Conservation (phyloP, 163 green algal species). For the Picocystis sp. region DNA sequence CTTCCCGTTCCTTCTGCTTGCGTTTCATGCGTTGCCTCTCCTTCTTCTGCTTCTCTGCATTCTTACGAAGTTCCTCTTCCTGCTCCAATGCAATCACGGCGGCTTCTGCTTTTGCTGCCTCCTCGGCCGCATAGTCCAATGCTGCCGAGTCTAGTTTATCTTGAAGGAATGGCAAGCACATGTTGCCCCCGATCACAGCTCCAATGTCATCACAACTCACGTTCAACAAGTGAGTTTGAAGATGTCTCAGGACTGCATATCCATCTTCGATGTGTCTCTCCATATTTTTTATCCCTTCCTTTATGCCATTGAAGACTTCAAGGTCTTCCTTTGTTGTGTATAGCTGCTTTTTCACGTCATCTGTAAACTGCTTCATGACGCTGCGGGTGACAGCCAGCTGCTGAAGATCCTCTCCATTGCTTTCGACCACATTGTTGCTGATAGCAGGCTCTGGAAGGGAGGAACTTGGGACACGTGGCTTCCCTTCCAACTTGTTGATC, state of each 20-base stretch:
- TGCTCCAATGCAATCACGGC: slow-evolving; percentile 1
- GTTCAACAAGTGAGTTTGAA: slow-evolving; percentile 59
- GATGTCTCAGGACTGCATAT: slow-evolving; percentile 50
- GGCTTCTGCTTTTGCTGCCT: background rate
- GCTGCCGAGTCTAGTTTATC: background rate
- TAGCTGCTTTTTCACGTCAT: slow-evolving; percentile 65
- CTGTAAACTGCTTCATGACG: slow-evolving; percentile 65
- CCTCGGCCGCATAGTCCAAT: background rate
- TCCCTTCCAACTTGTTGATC: no score
- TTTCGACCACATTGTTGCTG: no score
- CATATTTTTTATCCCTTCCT: slow-evolving; percentile 28
- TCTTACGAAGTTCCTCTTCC: slow-evolving; percentile 6
- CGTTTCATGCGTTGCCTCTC: background rate
- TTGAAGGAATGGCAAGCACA: slow-evolving; percentile 51
- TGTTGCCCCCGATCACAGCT: slow-evolving; percentile 32
- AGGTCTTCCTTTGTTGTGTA: slow-evolving; percentile 8
- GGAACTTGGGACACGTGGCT: no score
- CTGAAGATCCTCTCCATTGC: slow-evolving; percentile 44
- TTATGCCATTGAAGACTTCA: slow-evolving; percentile 37
- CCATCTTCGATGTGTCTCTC: slow-evolving; percentile 49
- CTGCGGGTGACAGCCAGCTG: slow-evolving; percentile 46
- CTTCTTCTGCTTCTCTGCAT: slow-evolving; percentile 5
- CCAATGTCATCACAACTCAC: slow-evolving; percentile 66
- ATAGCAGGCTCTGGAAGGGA: no score
- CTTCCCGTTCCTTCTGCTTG: slow-evolving; percentile 2